phyloP scores from a whole-genome alignment of 306 rosid genomes.

The Mucuna pruriens region DNA sequence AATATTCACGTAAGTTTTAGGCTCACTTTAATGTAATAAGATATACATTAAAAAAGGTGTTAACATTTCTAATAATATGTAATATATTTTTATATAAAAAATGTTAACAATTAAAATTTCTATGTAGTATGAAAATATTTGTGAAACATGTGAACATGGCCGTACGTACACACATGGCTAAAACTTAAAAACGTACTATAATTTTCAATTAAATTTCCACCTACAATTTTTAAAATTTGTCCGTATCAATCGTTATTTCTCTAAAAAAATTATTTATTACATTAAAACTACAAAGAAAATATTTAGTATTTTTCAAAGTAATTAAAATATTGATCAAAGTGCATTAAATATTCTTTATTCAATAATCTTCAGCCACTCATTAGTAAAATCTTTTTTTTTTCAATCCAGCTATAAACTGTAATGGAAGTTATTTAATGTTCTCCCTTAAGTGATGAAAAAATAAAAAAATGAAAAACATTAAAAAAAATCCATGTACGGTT shows the following conservation, averaged over 20 bases:
- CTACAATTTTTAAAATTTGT: neutral
- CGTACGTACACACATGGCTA: neutral
- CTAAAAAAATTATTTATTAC: neutral
- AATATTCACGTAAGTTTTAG: too few species aligned
- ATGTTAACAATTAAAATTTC: neutral
- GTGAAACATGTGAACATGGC: neutral
- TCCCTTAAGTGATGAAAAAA: neutral
- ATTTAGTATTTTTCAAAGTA: neutral
- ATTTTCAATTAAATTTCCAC: neutral
- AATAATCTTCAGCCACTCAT: neutral
- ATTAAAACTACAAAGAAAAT: neutral
- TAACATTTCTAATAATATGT: too few species aligned
- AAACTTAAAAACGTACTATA: neutral
- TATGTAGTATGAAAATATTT: neutral
- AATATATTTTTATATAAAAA: neutral
- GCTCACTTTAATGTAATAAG: too few species aligned
- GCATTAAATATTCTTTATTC: neutral
- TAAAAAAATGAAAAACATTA: neutral
- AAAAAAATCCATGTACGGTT: neutral
- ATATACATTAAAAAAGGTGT: too few species aligned
- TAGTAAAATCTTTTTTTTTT: neutral
- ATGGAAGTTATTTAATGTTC: neutral
- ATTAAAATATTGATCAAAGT: neutral
- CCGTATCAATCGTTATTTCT: neutral
- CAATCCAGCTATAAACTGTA: neutral